Base-by-base conservation (phyloP, 1,284 basidiomycete species). In the Dichomitus squalens region DNA sequence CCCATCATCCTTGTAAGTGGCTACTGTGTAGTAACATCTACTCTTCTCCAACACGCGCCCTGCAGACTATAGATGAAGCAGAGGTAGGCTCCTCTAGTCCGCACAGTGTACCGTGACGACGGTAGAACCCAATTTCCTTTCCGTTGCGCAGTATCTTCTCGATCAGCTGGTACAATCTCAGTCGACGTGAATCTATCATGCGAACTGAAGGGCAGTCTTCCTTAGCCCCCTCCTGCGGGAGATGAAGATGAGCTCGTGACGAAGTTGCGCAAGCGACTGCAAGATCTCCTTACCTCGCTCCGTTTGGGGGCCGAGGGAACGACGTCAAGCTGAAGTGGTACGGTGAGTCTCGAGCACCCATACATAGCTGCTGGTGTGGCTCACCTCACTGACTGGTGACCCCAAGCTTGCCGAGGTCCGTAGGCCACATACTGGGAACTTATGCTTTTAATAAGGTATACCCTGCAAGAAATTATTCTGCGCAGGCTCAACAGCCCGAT, bases 1-100 rank as follows among this genome's bases (percentile, higher is more conserved):
- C 58, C 58, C 20, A 60, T 57, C 16, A 38, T 60, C 14, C 49
- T 60, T 8, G 58, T 60, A 18, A 35, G 58, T 25, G 7, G n/a
- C 18, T 20, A 11, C 1, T 20, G 20, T 54, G 4, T 29, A 11
- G 14, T 7, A 16, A 25, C 23, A n/a, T 11, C 40, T 34, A 7
- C 29, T 35, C 12, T 25, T 20, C 21, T 16, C 18, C 29, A 4
- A 39, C 16, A 29, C 5, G 8, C 6, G 9, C 7, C 20, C 2
- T 11, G 8, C 39, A 71, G 70, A 71, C 70, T 1, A 71, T 71
- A 12, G 68, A 71, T 18, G 70, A 71, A 57, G 68, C 70, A 36
- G 68, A 71, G 64, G 68, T 68, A 53, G 12, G 25, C 33, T 18
- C 4, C 8, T 25, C 20, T 49, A 12, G 21, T 34, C 1, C 27